These are phyloP conservation scores for Pisolithus tinctorius DNA, from an alignment of 768 basidiomycete species.

Conservation along the genomic window DNA sequence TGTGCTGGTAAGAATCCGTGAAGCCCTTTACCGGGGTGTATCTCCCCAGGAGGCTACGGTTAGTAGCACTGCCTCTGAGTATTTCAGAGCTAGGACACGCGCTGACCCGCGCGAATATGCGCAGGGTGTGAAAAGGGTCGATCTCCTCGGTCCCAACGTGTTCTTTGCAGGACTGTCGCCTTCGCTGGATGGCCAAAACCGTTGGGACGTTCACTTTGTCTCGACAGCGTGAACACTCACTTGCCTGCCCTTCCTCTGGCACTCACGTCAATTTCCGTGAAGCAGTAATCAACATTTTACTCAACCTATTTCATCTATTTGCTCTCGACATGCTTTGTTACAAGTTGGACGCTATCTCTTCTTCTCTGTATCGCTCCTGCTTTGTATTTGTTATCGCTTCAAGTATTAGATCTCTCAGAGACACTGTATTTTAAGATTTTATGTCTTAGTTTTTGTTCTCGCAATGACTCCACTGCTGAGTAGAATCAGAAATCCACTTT, in stretches of 20 bases:
- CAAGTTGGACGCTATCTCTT: neutral
- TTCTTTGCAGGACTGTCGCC: slow-evolving; percentile 26
- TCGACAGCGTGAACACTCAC: neutral
- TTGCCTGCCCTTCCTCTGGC: neutral
- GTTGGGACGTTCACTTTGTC: slow-evolving; percentile 26
- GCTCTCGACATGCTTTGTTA: neutral
- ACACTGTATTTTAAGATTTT: neutral
- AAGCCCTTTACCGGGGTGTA: slow-evolving; percentile 21
- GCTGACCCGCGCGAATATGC: slow-evolving; percentile 29
- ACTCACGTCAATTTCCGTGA: neutral
- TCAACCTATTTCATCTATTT: neutral
- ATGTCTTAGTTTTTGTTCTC: too few relatives aligned
- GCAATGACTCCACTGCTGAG: too few relatives aligned
- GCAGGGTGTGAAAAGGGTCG: slow-evolving; percentile 35
- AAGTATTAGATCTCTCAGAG: neutral
- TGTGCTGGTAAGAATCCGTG: slow-evolving; percentile 21
- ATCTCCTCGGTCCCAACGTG: slow-evolving; percentile 28
- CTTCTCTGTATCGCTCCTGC: neutral
- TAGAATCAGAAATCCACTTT: too few relatives aligned
- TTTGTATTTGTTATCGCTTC: neutral
- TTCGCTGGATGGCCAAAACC: slow-evolving; percentile 19
- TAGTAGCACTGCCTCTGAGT: slow-evolving; percentile 20
- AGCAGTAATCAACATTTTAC: neutral
- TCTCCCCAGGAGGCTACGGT: slow-evolving; percentile 21
- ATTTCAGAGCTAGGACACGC: slow-evolving; percentile 21